Evolutionary conservation across 108 stramenopile genomes (phyloP).

Genomic region (Skeletonema costatum): DNA sequence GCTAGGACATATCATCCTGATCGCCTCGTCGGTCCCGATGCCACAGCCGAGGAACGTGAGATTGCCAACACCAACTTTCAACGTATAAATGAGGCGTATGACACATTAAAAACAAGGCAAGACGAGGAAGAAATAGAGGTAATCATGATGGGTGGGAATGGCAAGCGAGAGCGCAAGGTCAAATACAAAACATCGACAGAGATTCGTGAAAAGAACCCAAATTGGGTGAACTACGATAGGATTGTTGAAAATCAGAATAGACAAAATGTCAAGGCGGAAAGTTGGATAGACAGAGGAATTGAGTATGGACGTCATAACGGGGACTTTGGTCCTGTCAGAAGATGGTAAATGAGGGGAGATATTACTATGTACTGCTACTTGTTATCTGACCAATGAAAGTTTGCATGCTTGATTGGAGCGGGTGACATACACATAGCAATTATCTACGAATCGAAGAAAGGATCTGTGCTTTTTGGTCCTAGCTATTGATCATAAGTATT

Average conservation of each 20-base stretch:
- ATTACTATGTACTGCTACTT: not conserved
- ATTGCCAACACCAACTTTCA: slow-evolving; percentile 22
- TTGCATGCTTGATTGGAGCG: not conserved
- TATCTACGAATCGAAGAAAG: not conserved
- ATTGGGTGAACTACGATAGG: slow-evolving; percentile 28
- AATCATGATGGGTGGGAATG: slow-evolving; percentile 25
- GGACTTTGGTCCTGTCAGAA: slow-evolving; percentile 34
- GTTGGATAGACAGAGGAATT: slow-evolving; percentile 19
- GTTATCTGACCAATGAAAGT: not conserved
- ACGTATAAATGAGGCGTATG: slow-evolving; percentile 38
- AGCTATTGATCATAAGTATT: not conserved
- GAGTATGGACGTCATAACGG: slow-evolving; percentile 43
- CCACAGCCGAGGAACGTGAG: slow-evolving; percentile 20
- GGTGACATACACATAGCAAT: not conserved
- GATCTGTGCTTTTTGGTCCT: not conserved
- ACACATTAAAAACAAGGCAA: slow-evolving; percentile 15
- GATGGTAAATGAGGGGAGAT: slow-evolving; percentile 10
- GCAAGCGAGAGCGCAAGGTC: slow-evolving; percentile 13
- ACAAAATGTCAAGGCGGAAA: slow-evolving; percentile 16
- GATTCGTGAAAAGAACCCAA: slow-evolving; percentile 16
- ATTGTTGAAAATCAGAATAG: slow-evolving; percentile 23
- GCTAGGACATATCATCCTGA: slow-evolving; percentile 35
- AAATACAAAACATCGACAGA: slow-evolving; percentile 22
- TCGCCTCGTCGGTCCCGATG: slow-evolving; percentile 17
- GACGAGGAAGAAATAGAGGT: slow-evolving; percentile 39